Evolutionary conservation across 2,329 filamentous ascomycete genomes (phyloP), one percentile per base, ranked within the genome.

Genomic region (Cercospora zeae-maydis): DNA sequence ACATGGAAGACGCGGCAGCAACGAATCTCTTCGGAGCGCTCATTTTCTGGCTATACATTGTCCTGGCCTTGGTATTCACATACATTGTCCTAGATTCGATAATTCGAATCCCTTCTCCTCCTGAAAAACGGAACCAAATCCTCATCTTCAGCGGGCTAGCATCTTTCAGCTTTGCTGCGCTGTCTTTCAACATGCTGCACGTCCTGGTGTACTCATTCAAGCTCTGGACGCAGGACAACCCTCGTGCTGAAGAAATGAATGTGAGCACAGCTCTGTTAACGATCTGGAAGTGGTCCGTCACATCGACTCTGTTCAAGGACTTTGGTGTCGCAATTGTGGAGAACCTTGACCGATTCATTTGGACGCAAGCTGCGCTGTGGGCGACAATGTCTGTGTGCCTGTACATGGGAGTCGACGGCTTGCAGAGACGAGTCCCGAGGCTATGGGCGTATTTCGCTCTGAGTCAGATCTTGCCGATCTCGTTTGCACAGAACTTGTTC

Each of bases 11-110:
- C 2, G 19, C 27, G 21, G 42, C 42, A 1, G 42, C 42, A 30
- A 49, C 42, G 9, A 75, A 73, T 55, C 66, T 70, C 39, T 57
- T 67, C 19, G 73, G 73, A 30, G 72, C 72, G 7, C 42, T 68
- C 42, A 69, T 75, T 27, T 75, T 76, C 68, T 75, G 74, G 73
- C 51, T 68, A 10, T 76, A 75, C 67, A 75, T 71, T 42, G 47
- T 70, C 36, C 66, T 69, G 2, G 74, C 73, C 6, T 63, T 76
- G 1, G 51, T 63, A 2, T 69, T 73, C 39, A 71, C 70, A 8
- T 45, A 45, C 16, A 52, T 71, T 5, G 61, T 64, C 11, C 59
- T 71, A 31, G 30, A 65, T 45, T 66, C 67, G 10, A 66, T 73
- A 51, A 3, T 63, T 19, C 54, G 36, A 11, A 33, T 67, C 9